Evolutionary conservation across 176 grass and related monocot genomes (phyloP), one percentile per base, ranked within the genome.

Genomic region (Carex littledalei): DNA sequence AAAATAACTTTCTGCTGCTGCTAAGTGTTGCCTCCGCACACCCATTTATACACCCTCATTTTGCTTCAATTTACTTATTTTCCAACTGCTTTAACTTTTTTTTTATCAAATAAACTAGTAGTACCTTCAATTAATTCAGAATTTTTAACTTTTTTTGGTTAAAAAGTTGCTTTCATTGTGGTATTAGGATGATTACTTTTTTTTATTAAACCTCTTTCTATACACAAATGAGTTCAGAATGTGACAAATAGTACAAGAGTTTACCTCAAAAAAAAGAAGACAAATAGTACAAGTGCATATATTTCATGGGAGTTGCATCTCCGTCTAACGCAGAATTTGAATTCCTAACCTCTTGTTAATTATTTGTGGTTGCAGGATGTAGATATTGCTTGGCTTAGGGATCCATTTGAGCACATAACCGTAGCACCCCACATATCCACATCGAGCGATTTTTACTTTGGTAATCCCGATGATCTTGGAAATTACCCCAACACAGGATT

Each of bases 401-500:
- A 94, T 77, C 95, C 95, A 26, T 59, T 94, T 43, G 90, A 88
- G 82, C 82, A 94, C 86, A 87, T 98, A 79, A 91, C 91, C 41
- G 4, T 77, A 34, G 89, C 88, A 29, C 84, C 90, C 13, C 86
- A 97, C 88, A 91, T 94, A 83, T 88, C 91, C 18, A 85, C 91
- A 54, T 94, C 95, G 13, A 94, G 95, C 71, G 95, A 97, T 84
- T 90, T 90, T 82, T 97, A 91, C 90, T 91, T 93, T 84, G 92
- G 92, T 35, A 68, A 94, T 84, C 86, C 89, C 49, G 73, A 92
- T n/a, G 84, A 86, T 84, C 81, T 98, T 10, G 85, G 93, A 2
- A 98, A 98, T 78, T 91, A 20, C 81, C 95, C 95, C 0, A 98
- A 94, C 89, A 94, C 89, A 0, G 95, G 95, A 17, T 98, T 98